Evolutionary conservation across 805 yeast genomes (phyloP), one percentile per base, ranked within the genome.

Genomic region (Yamadazyma scolyti): DNA sequence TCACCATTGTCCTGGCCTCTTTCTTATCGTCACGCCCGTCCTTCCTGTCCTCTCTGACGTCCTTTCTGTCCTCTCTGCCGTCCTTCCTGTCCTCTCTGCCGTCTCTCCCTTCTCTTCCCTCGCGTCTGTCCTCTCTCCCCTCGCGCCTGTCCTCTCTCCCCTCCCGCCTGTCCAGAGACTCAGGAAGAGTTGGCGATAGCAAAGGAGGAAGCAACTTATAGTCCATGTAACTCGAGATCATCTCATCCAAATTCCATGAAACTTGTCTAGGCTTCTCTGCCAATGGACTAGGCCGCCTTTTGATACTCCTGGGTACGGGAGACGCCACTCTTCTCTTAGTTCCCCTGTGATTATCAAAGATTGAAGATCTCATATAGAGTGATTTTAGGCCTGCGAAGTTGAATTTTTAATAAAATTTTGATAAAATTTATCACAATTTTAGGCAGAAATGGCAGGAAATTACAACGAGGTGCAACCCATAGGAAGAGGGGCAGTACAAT

Each of bases 161-260:
- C 20, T 13, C 28, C 12, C 21, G 20, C n/a, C 14, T 22, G 10
- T 11, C 22, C 12, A 12, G 9, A 23, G 20, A 33, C 20, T 20
- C 28, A 4, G 70, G 71, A 5, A 65, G 38, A 1, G 64, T 56
- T 1, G 71, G 71, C 5, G 68, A 61, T 16, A 65, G 47, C 5
- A 55, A 56, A 1, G 63, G 58, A 5, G 71, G 71, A 25, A 65
- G 49, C 2, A 30, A 18, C 3, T 65, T 64, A 5, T 44, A 40
- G 4, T 59, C 58, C 9, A 52, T 48, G 41, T 62, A 65, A 16
- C 58, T 46, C 20, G 44, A 15, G 18, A 64, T 34, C 52, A 65
- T 47, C 13, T 65, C 70, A 27, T 65, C 68, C 28, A 65, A 39
- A 36, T 61, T 62, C 71, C 71, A 61, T 5, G 50, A 28, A 6